A percentile compares a stretch with the other conserved stretches of the same genome.
phyloP scores from a whole-genome alignment of 2,329 filamentous ascomycete genomes.

The Elsinoe arachidis region DNA sequence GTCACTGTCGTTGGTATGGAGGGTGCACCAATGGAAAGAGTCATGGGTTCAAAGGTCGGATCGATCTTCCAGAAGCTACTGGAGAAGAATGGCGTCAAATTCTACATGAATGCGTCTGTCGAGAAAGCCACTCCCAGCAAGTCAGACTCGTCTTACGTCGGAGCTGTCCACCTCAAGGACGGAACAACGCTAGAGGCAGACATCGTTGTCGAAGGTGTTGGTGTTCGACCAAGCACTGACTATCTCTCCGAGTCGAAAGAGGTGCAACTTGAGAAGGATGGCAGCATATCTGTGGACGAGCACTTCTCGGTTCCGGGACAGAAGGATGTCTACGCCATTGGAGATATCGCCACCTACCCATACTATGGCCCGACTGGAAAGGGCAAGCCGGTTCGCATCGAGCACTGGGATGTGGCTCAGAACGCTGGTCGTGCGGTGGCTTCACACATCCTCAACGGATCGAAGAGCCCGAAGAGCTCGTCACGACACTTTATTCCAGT shows the following conservation, averaged over 20 bases:
- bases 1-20: conserved; percentile 89
- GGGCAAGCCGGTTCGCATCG: conserved; percentile 68
- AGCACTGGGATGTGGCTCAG: conserved; percentile 98
- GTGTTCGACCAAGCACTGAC: conserved; percentile 75
- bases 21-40: conserved; percentile 69
- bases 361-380: conserved; percentile 83
- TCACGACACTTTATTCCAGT: conserved; percentile 73
- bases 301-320: conserved; percentile 67
- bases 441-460: conserved; percentile 61
- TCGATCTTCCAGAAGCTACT: conserved; percentile 68
- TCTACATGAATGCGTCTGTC: conserved; percentile 71
- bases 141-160: conserved; percentile 62
- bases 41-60: conserved; percentile 77
- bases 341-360: conserved; percentile 90
- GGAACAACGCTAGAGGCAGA: conserved; percentile 79
- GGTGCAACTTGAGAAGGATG: conserved; percentile 71
- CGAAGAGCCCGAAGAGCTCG: conserved; percentile 36
- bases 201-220: conserved; percentile 83
- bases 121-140: conserved; percentile 70
- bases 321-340: conserved; percentile 81
- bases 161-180: conserved; percentile 73
- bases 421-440: conserved; percentile 79
- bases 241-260: conserved; percentile 66
- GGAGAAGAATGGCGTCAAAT: conserved; percentile 82
- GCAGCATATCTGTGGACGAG: conserved; percentile 75